These are phyloP conservation scores for Noccaea bulbosa DNA, from an alignment of 345 rosid species.

Conservation along the genomic window DNA sequence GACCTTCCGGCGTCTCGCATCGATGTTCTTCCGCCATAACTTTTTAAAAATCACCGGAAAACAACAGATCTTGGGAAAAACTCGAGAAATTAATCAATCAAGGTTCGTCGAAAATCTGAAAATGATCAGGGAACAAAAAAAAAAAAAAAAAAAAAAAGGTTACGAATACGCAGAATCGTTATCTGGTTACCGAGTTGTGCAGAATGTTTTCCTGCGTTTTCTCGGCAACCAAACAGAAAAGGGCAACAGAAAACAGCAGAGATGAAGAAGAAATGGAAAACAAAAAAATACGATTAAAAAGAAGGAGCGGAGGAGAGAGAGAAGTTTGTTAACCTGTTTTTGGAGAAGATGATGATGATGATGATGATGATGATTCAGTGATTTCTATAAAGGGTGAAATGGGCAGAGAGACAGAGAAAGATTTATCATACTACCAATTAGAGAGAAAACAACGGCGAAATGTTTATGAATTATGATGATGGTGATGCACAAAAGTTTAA, in stretches of 20 bases:
- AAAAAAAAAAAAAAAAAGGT: background rate
- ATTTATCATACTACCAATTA: background rate
- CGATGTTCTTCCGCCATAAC: slow-evolving; percentile 62
- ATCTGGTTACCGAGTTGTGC: slow-evolving; percentile 34
- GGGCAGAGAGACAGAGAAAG: slow-evolving; percentile 25
- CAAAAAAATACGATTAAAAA: background rate
- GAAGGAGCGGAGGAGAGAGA: slow-evolving; percentile 7
- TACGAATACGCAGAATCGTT: background rate
- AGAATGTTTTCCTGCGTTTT: slow-evolving; percentile 34
- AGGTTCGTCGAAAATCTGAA: slow-evolving; percentile 20
- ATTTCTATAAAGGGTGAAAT: slow-evolving; percentile 26
- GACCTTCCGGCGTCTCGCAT: slow-evolving; percentile 57
- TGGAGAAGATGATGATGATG: slow-evolving; percentile 26
- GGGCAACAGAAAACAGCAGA: background rate
- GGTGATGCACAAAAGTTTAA: background rate
- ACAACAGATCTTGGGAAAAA: slow-evolving; percentile 9
- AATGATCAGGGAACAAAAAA: background rate
- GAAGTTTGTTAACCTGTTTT: slow-evolving; percentile 31
- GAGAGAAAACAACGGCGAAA: slow-evolving; percentile 14
- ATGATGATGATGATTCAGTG: slow-evolving; percentile 24
- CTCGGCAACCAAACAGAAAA: slow-evolving; percentile 38
- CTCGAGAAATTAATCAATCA: background rate
- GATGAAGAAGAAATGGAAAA: too few species aligned
- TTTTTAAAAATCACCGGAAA: background rate
- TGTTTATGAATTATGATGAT: background rate